Percentiles rank a stretch among this genome's conserved stretches.
These are phyloP conservation scores for Tetrastigma voinierianum DNA, from an alignment of 164 flowering plant genomes.

Conservation along the genomic window DNA sequence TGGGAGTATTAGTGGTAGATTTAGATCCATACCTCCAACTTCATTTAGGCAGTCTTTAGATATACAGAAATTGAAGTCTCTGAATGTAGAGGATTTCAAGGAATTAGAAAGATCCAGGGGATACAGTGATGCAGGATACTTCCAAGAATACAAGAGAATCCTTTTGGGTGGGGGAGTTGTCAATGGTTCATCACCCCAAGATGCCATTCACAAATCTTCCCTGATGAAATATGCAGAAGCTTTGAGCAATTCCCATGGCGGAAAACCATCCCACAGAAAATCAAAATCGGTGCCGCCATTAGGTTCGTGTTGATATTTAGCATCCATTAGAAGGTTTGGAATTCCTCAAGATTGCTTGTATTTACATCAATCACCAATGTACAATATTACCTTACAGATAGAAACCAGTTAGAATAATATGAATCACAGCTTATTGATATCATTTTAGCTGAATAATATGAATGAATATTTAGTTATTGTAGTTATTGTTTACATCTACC, in stretches of 20 bases:
- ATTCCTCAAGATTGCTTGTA: too few species aligned
- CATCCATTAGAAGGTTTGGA: neutral
- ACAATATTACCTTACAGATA: too few species aligned
- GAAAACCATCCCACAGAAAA: constrained; percentile 22
- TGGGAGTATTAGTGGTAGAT: constrained; percentile 10
- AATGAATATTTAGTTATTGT: too few species aligned
- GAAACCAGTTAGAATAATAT: too few species aligned
- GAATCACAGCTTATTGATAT: too few species aligned
- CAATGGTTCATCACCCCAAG: constrained; percentile 17
- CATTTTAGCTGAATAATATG: too few species aligned
- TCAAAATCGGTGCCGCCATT: constrained; percentile 21
- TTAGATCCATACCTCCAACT: constrained; percentile 12
- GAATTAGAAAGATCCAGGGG: constrained; percentile 14
- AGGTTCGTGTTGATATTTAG: constrained; percentile 13
- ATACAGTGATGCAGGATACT: constrained; percentile 31
- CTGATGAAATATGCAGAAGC: constrained; percentile 66
- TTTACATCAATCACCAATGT: too few species aligned
- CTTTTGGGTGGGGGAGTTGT: constrained; percentile 18
- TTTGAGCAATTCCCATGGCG: constrained; percentile 34
- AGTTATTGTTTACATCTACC: too few species aligned
- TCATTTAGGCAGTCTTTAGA: constrained; percentile 37
- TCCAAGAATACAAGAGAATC: constrained; percentile 15
- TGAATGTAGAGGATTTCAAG: constrained; percentile 21
- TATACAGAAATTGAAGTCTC: constrained; percentile 25
- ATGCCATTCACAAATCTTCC: constrained; percentile 34